Conservation (phyloP, 495 filamentous ascomycete genomes). For the Astrothelium subdiscretum region DNA sequence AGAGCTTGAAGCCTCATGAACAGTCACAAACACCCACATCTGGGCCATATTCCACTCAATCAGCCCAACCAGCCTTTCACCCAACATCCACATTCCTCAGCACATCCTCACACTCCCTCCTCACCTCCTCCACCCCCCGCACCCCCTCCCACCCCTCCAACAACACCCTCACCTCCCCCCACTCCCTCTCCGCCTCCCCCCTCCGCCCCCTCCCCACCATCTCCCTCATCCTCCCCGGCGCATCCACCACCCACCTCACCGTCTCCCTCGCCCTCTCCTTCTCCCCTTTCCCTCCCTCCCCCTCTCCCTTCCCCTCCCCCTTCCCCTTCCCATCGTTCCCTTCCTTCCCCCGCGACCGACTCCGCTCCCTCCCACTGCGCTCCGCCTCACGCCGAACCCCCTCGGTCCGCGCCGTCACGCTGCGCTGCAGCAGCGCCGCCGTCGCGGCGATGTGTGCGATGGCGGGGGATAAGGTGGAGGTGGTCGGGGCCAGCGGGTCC, state of each 20-base stretch:
- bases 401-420: conserved; percentile 30
- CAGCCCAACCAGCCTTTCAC: background rate
- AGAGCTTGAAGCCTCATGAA: too few species aligned
- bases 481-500: conserved; percentile 59
- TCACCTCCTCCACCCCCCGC: conserved; percentile 23
- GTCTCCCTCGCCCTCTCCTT: conserved; percentile 31
- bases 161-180: conserved; percentile 20
- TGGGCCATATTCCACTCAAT: too few species aligned
- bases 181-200: conserved; percentile 49
- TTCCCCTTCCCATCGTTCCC: conserved; percentile 21
- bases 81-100: background rate
- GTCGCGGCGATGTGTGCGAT: conserved; percentile 74
- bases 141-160: conserved; percentile 27
- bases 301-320: conserved; percentile 22
- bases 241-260: conserved; percentile 59
- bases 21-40: too few species aligned
- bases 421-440: conserved; percentile 49
- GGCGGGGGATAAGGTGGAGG: conserved; percentile 60
- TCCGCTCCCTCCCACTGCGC: background rate
- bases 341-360: conserved; percentile 41
- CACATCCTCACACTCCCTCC: background rate
- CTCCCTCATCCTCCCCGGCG: conserved; percentile 39
- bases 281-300: conserved; percentile 23
- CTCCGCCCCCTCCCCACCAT: conserved; percentile 42
- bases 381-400: background rate